These are phyloP conservation scores for Solanum ahanhuiri DNA, from an alignment of 257 asterid genomes.

Conservation along the genomic window DNA sequence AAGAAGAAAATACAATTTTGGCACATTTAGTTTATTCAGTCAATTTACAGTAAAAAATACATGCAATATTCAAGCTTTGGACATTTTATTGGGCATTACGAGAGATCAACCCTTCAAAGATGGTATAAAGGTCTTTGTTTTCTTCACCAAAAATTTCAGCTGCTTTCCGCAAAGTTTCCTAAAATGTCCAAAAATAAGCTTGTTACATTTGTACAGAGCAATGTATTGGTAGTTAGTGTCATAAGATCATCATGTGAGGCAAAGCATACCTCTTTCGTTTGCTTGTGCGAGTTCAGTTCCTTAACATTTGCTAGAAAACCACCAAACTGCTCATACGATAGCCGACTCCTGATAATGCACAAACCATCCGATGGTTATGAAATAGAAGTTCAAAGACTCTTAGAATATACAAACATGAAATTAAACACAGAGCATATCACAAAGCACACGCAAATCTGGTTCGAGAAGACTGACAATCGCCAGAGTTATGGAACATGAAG, in stretches of 20 bases:
- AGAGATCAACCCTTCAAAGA: slow-evolving; percentile 73
- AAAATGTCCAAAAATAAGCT: not conserved
- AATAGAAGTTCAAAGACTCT: not conserved
- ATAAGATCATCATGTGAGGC: not conserved
- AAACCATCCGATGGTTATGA: not conserved
- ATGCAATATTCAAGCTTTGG: not conserved
- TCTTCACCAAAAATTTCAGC: slow-evolving; percentile 85
- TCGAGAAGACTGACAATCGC: not conserved
- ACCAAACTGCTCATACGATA: slow-evolving; percentile 88
- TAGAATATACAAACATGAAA: not conserved
- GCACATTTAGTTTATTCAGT: not conserved
- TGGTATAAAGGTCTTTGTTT: slow-evolving; percentile 70
- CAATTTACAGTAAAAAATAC: slow-evolving; percentile 17
- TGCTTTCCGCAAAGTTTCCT: slow-evolving; percentile 83
- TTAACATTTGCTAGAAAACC: slow-evolving; percentile 88
- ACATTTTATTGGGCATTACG: slow-evolving; percentile 50
- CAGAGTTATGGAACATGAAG: not conserved
- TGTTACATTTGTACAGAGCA: not conserved
- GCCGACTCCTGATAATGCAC: slow-evolving; percentile 41
- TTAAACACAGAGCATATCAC: not conserved
- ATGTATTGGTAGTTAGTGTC: not conserved
- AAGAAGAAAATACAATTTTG: not conserved
- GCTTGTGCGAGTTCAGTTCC: slow-evolving; percentile 88
- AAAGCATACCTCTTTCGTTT: slow-evolving; percentile 66
- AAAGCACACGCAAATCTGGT: not conserved